A percentile compares a stretch with the other conserved stretches of the same genome.
Conservation (phyloP, 139 green algal genomes). For the Medakamo hakoo region DNA sequence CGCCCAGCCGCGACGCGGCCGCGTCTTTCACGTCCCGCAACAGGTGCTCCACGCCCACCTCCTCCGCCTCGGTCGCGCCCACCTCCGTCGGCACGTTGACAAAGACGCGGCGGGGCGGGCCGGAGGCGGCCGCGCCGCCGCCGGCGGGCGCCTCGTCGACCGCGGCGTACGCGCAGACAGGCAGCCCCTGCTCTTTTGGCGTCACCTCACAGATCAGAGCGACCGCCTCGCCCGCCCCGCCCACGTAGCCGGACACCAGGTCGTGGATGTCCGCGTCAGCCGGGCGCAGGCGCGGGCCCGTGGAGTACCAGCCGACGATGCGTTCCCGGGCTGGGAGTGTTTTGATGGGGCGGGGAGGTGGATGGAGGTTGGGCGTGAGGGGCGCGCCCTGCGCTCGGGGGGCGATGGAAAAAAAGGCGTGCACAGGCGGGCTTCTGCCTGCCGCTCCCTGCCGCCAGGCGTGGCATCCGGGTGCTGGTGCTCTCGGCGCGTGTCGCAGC, state of each 20-base stretch:
- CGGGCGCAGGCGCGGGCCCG: slow-evolving; percentile 78
- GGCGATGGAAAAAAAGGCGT: not conserved
- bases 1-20: slow-evolving; percentile 73
- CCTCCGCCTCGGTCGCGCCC: slow-evolving; percentile 94
- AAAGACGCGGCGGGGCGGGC: no score
- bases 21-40: slow-evolving; percentile 89
- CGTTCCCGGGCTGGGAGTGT: slow-evolving; percentile 81
- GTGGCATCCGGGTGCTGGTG: no score
- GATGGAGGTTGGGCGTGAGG: no score
- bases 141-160: slow-evolving; percentile 83
- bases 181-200: slow-evolving; percentile 85
- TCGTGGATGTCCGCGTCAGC: slow-evolving; percentile 88
- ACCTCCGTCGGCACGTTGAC: slow-evolving; percentile 86
- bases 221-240: slow-evolving; percentile 11
- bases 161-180: slow-evolving; percentile 57
- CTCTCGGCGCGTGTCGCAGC: no score
- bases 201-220: slow-evolving; percentile 95
- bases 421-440: no score
- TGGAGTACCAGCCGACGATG: slow-evolving; percentile 97
- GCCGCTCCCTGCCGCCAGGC: no score
- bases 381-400: no score
- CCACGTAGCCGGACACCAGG: slow-evolving; percentile 59
- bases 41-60: slow-evolving; percentile 95
- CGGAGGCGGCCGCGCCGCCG: slow-evolving; percentile 73
- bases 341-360: no score